phyloP scores from a whole-genome alignment of 495 filamentous ascomycete genomes.

The Podospora comata region DNA sequence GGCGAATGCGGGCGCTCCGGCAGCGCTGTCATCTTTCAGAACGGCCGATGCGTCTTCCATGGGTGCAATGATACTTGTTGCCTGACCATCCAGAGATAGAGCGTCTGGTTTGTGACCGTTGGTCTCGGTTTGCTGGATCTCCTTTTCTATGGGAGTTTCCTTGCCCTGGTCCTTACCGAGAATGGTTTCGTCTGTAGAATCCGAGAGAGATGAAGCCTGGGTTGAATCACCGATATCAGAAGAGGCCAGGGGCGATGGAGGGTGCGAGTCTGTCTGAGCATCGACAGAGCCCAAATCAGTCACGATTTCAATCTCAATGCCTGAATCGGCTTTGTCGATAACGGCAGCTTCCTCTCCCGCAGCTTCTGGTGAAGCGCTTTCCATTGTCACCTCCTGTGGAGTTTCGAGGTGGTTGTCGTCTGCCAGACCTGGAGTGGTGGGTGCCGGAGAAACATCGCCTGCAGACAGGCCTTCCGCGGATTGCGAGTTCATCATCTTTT shows the following conservation, averaged over 20 bases:
- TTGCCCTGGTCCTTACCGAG: conserved; percentile 26
- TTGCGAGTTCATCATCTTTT: conserved; percentile 53
- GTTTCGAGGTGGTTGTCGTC: conserved; percentile 10
- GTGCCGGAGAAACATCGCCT: conserved; percentile 20
- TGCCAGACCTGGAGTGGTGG: conserved; percentile 17
- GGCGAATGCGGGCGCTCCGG: background rate
- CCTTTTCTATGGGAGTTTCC: background rate
- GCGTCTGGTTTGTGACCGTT: background rate
- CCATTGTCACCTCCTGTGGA: conserved; percentile 1
- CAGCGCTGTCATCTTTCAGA: background rate
- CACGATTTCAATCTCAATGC: conserved; percentile 37
- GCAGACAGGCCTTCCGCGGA: conserved; percentile 13
- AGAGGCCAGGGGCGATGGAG: conserved; percentile 45
- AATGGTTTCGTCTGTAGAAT: conserved; percentile 52
- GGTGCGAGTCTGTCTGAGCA: conserved; percentile 47
- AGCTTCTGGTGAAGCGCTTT: background rate
- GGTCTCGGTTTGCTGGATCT: background rate
- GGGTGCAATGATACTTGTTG: background rate
- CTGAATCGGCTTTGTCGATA: conserved; percentile 37
- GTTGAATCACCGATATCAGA: conserved; percentile 53
- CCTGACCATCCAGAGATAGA: conserved; percentile 5
- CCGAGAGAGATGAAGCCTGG: conserved; percentile 53
- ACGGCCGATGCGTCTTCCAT: background rate
- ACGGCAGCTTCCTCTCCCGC: background rate
- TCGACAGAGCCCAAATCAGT: conserved; percentile 38